Base-by-base conservation (phyloP, 78 protist genomes). In the Speleostelium caveatum region DNA sequence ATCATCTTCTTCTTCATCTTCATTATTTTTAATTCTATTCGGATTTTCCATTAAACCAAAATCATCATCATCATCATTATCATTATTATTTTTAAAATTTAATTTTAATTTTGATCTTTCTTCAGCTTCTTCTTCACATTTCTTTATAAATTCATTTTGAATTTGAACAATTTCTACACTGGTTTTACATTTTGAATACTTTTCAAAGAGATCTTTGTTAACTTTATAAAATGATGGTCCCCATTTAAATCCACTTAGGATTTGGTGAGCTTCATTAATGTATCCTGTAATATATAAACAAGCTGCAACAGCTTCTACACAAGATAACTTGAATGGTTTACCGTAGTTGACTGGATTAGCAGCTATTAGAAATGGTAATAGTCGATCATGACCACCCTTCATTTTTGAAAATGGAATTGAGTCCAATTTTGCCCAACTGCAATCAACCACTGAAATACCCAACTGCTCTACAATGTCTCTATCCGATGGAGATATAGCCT, bases 321-420 rank as follows among this genome's bases (percentile, higher is more conserved):
- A 97, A 3, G 97, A 49, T 33, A 98, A 75, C 62, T 88, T 93
- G 51, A 74, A 49, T 5, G 99, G 99, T 39, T 55, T 73, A n/a
- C 99, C 99, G 74, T 96, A 98, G 74, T 98, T 98, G 21, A 97
- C 98, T 19, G 99, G 98, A 42, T 98, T 98, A 16, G 99, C 99
- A 0, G 99, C 99, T n/a, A 98, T 92, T 1, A 98, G 63, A 62
- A 92, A 97, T 4, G 99, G 99, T 74, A 98, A 69, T 56, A 96
- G 71, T 51, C 97, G 83, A 53, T 74, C 92, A 35, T 79, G 94
- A 12, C 95, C 95, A 30, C 93, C 93, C 30, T 41, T 71, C 94
- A 96, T 59, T 51, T 79, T 77, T 10, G 14, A 35, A 51, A 94
- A 95, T 6, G 98, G 98, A 39, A 96, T 93, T 6, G 90, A 65